Conservation (phyloP, 148 eudicot species). For the Gaultheria prostrata region DNA sequence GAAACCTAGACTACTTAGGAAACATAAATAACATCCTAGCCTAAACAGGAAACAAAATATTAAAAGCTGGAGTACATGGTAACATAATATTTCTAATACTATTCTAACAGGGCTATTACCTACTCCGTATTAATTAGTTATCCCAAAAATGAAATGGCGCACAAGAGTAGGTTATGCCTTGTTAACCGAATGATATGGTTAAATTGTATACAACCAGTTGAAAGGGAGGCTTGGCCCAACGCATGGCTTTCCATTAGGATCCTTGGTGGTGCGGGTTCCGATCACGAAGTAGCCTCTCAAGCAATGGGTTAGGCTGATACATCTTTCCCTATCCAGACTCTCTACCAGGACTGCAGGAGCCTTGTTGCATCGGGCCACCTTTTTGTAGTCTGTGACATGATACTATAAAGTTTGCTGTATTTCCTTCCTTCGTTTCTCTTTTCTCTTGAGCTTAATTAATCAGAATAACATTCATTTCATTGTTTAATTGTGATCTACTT, state of each 20-base stretch:
- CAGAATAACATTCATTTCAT: background rate
- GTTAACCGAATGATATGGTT: background rate
- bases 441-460: background rate
- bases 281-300: background rate
- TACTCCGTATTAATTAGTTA: background rate
- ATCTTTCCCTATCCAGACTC: background rate
- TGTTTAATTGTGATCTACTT: background rate
- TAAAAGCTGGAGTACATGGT: no score
- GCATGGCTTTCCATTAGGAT: background rate
- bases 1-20: no score
- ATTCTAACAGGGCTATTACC: no score
- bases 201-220: background rate
- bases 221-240: background rate
- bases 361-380: background rate
- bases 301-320: background rate
- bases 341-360: background rate
- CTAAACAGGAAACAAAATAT: no score
- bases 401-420: background rate
- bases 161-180: background rate
- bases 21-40: no score
- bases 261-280: background rate
- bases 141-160: background rate
- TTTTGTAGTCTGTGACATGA: background rate
- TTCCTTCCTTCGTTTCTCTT: background rate
- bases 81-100: no score